phyloP scores from a whole-genome alignment of 352 stramenopile species.

The Albugo laibachii region DNA sequence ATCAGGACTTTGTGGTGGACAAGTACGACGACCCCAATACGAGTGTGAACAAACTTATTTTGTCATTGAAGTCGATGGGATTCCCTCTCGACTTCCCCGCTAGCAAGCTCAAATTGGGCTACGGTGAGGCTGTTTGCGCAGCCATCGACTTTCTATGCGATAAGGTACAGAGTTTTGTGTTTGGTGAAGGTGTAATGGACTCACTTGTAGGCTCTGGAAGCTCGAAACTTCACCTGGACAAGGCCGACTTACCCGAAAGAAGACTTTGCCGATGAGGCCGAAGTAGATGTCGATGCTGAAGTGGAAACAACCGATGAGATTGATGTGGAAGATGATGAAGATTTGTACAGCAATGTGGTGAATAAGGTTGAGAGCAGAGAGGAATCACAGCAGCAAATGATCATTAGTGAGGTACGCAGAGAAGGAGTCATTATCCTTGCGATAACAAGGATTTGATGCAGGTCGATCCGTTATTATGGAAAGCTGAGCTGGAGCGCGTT shows the following conservation, averaged over 20 bases:
- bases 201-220: constrained; percentile 12
- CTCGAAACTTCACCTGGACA: constrained; percentile 40
- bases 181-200: no score
- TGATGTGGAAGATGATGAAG: constrained; percentile 24
- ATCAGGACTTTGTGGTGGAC: constrained; percentile 66
- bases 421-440: not conserved
- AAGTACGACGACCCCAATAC: constrained; percentile 80
- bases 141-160: constrained; percentile 69
- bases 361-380: constrained; percentile 29
- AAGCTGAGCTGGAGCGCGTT: constrained; percentile 67
- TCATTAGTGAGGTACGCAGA: constrained; percentile 28
- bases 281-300: constrained; percentile 39
- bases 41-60: constrained; percentile 75
- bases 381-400: constrained; percentile 71
- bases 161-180: constrained; percentile 10
- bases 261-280: constrained; percentile 56
- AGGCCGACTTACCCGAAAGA: constrained; percentile 55
- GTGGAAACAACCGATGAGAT: constrained; percentile 15
- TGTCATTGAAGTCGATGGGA: constrained; percentile 58
- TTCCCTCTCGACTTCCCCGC: constrained; percentile 67
- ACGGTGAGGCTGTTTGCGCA: constrained; percentile 52
- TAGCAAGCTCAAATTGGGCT: constrained; percentile 54
- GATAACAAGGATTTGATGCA: constrained; percentile 2
- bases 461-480: constrained; percentile 62
- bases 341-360: constrained; percentile 41